These are phyloP conservation scores for Penicillium turbatum DNA, from an alignment of 495 filamentous ascomycete species.

Conservation along the genomic window DNA sequence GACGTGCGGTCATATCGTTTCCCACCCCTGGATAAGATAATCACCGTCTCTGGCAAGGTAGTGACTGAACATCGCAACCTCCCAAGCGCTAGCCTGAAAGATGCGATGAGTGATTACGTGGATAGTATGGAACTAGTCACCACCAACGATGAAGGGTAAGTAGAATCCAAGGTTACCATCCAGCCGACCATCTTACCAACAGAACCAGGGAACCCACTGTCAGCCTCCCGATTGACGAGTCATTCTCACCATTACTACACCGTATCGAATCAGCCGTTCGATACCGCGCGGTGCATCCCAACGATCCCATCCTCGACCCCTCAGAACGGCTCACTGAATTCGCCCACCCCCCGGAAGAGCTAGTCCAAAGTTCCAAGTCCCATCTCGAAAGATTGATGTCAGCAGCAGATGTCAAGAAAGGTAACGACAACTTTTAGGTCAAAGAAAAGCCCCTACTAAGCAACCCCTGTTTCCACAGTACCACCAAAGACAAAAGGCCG, in stretches of 20 bases:
- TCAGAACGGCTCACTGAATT: conserved; percentile 67
- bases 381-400: conserved; percentile 59
- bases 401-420: conserved; percentile 81
- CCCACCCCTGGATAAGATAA: conserved; percentile 80
- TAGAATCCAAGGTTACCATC: neutral
- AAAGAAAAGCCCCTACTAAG: neutral
- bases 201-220: conserved; percentile 57
- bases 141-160: conserved; percentile 69
- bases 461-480: conserved; percentile 53
- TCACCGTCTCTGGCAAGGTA: conserved; percentile 83
- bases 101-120: conserved; percentile 86
- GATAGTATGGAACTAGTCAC: conserved; percentile 84
- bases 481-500: conserved; percentile 77
- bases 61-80: conserved; percentile 83
- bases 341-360: conserved; percentile 65
- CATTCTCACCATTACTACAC: conserved; percentile 88
- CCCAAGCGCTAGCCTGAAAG: conserved; percentile 64
- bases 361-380: conserved; percentile 52
- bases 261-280: conserved; percentile 81
- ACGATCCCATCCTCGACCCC: conserved; percentile 61
- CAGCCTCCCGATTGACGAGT: conserved; percentile 75
- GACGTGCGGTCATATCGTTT: conserved; percentile 87
- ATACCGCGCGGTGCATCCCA: conserved; percentile 71
- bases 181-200: neutral
- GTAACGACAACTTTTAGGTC: conserved; percentile 31